Conservation (phyloP, 2,329 filamentous ascomycete species). For the Fusarium poae region DNA sequence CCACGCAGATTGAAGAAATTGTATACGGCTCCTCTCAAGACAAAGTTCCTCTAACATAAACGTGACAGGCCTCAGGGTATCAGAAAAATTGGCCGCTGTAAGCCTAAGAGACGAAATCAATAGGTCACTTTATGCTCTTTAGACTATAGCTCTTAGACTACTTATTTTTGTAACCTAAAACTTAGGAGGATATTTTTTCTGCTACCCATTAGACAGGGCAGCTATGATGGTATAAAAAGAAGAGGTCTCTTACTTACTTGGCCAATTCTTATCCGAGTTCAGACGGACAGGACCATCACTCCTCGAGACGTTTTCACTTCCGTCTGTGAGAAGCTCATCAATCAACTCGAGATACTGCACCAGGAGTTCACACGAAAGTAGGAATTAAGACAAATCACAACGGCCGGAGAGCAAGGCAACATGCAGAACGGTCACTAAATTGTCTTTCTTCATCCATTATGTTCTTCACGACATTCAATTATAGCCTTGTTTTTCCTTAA, state of each 20-base stretch:
- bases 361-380: slow-evolving; percentile 94
- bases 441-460: slow-evolving; percentile 17
- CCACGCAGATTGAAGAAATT: no score
- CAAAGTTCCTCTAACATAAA: no score
- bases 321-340: slow-evolving; percentile 84
- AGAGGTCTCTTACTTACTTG: not conserved
- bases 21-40: no score
- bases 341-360: slow-evolving; percentile 82
- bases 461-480: slow-evolving; percentile 17
- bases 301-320: slow-evolving; percentile 90
- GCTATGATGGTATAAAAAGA: not conserved
- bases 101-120: no score
- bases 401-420: slow-evolving; percentile 69
- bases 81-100: no score
- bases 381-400: slow-evolving; percentile 87
- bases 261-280: slow-evolving; percentile 76
- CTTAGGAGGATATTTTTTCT: no score
- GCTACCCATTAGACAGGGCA: no score
- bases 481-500: no score
- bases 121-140: no score
- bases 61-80: no score
- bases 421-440: slow-evolving; percentile 56
- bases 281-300: slow-evolving; percentile 88
- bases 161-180: no score
- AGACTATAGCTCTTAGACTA: no score